phyloP scores from a whole-genome alignment of 352 stramenopile genomes.

The Phytophthora boehmeriae region DNA sequence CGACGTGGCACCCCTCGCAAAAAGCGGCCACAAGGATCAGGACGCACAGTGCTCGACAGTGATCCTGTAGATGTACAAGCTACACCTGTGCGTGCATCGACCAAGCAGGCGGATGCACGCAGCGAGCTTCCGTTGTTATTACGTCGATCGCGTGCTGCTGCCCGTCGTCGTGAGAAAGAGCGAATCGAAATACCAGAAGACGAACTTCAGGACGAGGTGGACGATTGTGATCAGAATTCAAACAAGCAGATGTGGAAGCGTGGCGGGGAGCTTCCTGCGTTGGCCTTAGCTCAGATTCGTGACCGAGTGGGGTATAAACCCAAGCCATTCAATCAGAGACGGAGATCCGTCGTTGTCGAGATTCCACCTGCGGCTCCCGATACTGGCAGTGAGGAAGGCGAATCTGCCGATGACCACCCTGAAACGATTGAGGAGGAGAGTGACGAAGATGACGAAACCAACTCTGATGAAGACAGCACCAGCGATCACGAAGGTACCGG shows the following conservation, averaged over 20 bases:
- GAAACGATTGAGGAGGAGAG: slow-evolving; percentile 25
- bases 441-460: slow-evolving; percentile 4
- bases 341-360: slow-evolving; percentile 38
- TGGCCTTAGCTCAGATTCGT: slow-evolving; percentile 31
- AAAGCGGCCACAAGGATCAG: slow-evolving; percentile 3
- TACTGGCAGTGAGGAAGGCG: neutral
- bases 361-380: neutral
- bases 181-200: slow-evolving; percentile 1
- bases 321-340: slow-evolving; percentile 5
- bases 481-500: slow-evolving; percentile 5
- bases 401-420: neutral
- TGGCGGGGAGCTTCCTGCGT: slow-evolving; percentile 22
- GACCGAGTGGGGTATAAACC: slow-evolving; percentile 26
- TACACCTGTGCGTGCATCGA: neutral
- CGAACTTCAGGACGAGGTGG: neutral
- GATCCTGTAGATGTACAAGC: neutral
- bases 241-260: slow-evolving; percentile 40
- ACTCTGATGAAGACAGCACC: neutral
- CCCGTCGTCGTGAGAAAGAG: slow-evolving; percentile 14
- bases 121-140: slow-evolving; percentile 24
- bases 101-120: slow-evolving; percentile 6
- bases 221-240: slow-evolving; percentile 14
- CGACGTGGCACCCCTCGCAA: slow-evolving; percentile 11
- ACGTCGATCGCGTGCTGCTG: slow-evolving; percentile 13
- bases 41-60: neutral